Conservation (phyloP, 2,329 filamentous ascomycete species). For the Remersonia thermophila region DNA sequence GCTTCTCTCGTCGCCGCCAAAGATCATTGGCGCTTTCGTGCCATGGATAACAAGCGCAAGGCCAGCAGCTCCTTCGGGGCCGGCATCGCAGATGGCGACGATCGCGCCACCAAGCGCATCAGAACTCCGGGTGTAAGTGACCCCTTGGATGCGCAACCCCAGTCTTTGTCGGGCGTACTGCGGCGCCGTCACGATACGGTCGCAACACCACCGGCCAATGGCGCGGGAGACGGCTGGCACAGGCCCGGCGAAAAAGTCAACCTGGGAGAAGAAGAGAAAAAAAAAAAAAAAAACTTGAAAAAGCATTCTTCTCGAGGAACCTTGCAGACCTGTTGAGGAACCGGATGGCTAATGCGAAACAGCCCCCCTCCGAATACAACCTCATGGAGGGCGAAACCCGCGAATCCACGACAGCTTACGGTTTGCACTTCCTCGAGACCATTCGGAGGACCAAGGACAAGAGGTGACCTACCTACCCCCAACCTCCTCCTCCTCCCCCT, state of each 20-base stretch:
- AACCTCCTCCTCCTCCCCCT: background rate
- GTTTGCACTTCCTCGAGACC: constrained; percentile 61
- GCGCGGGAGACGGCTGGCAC: too few species aligned
- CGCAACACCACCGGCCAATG: too few species aligned
- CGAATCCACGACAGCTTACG: constrained; percentile 58
- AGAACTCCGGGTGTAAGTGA: constrained; percentile 36
- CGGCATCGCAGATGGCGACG: constrained; percentile 33
- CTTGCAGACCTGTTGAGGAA: background rate
- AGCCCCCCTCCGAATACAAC: constrained; percentile 29
- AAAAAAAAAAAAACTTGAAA: too few species aligned
- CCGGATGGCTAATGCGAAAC: constrained; percentile 5
- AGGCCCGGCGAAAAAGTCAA: too few species aligned
- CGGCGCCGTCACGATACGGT: too few species aligned
- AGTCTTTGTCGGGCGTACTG: too few species aligned
- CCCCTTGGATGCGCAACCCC: constrained; percentile 1
- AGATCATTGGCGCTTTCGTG: constrained; percentile 5
- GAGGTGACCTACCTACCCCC: constrained; percentile 38
- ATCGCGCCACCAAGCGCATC: constrained; percentile 44
- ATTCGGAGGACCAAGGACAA: constrained; percentile 70
- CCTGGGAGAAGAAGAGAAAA: too few species aligned
- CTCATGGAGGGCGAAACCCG: constrained; percentile 46
- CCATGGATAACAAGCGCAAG: constrained; percentile 48
- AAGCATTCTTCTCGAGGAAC: background rate
- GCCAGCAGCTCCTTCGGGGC: constrained; percentile 32
- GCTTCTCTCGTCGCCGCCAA: background rate